phyloP scores from a whole-genome alignment of 2,329 filamentous ascomycete species.

The Aspergillus ochraceus region DNA sequence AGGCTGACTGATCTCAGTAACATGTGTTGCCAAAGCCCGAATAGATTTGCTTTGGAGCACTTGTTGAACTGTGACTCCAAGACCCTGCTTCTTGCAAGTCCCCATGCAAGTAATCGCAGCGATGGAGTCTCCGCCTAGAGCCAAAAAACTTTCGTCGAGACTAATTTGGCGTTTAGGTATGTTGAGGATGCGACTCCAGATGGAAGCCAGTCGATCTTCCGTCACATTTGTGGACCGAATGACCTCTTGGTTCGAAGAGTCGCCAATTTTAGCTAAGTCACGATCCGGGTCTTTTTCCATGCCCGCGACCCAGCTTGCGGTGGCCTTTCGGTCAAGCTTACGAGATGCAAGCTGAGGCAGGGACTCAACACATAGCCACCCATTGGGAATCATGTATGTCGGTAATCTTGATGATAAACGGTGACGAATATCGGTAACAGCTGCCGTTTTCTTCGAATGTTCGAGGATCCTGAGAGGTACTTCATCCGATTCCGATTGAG shows the following conservation, averaged over 20 bases:
- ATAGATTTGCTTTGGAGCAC: conserved; percentile 51
- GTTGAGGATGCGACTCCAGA: conserved; percentile 43
- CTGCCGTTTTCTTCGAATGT: conserved; percentile 16
- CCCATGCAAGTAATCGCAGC: conserved; percentile 53
- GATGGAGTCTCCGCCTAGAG: conserved; percentile 51
- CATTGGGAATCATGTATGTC: conserved; percentile 49
- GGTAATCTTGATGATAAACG: conserved; percentile 37
- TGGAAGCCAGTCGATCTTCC: conserved; percentile 31
- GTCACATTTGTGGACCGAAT: conserved; percentile 23
- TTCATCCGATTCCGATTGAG: conserved; percentile 18
- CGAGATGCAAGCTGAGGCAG: conserved; percentile 48
- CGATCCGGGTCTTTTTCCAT: conserved; percentile 29
- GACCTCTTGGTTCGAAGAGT: neutral
- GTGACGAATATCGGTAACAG: conserved; percentile 30
- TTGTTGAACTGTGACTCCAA: conserved; percentile 50
- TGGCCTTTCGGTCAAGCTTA: conserved; percentile 47
- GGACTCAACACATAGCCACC: conserved; percentile 47
- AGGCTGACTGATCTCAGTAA: conserved; percentile 30
- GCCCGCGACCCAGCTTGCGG: conserved; percentile 33
- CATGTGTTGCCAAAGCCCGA: conserved; percentile 32
- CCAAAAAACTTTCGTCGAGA: conserved; percentile 42
- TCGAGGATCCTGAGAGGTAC: conserved; percentile 28
- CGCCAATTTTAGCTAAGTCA: conserved; percentile 1
- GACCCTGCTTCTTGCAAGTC: conserved; percentile 47
- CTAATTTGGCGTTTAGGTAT: conserved; percentile 34